Evolutionary conservation across 2,329 filamentous ascomycete genomes (phyloP).

Genomic region (Proliferodiscus dingleyae): DNA sequence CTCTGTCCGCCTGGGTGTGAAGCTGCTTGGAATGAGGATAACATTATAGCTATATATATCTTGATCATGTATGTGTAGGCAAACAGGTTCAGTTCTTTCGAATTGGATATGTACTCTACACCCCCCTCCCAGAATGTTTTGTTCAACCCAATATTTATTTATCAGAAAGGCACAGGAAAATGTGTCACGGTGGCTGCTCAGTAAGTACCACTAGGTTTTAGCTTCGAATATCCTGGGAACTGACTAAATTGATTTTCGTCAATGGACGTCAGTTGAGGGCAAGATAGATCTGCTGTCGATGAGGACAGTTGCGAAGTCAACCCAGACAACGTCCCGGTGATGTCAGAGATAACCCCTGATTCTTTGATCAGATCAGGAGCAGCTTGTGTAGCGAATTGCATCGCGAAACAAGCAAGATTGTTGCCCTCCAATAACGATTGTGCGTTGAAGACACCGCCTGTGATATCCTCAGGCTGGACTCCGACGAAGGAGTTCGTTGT

Average conservation of each 20-base stretch:
- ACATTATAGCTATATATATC: too few relatives aligned
- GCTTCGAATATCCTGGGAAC: background rate
- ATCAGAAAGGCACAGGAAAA: too few relatives aligned
- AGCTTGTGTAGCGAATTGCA: conserved; percentile 29
- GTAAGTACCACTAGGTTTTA: background rate
- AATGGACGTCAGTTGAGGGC: conserved; percentile 1
- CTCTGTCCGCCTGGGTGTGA: too few relatives aligned
- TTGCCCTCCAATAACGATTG: conserved; percentile 40
- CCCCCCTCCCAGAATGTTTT: too few relatives aligned
- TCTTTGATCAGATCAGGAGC: conserved; percentile 3
- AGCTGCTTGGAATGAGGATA: too few relatives aligned
- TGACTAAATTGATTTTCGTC: conserved; percentile 1
- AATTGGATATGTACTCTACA: too few relatives aligned
- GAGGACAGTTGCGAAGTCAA: background rate
- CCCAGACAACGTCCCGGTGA: background rate
- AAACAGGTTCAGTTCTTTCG: too few relatives aligned
- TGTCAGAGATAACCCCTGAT: background rate
- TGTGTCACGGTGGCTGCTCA: background rate
- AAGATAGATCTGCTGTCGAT: background rate
- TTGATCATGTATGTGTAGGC: too few relatives aligned
- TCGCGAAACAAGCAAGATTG: conserved; percentile 41
- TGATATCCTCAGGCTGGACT: conserved; percentile 38
- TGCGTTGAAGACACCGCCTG: conserved; percentile 37
- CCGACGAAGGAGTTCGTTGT: conserved; percentile 46
- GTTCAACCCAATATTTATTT: too few relatives aligned